These are phyloP conservation scores for Limtongia smithiae DNA, from an alignment of 805 yeast genomes.

Conservation along the genomic window DNA sequence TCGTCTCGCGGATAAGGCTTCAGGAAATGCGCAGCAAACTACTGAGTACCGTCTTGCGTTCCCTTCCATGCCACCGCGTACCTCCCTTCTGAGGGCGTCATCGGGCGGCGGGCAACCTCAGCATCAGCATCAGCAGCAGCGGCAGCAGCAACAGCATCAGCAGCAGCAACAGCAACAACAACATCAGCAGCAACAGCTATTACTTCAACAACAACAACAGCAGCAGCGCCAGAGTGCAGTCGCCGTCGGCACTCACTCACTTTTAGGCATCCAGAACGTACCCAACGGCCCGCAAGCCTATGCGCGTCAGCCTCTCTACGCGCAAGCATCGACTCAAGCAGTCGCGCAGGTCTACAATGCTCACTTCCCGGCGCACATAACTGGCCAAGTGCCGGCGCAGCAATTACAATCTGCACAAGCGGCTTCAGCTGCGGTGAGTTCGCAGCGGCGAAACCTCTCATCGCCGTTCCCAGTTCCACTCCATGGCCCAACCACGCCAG, in stretches of 20 bases:
- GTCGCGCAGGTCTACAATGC: neutral
- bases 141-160: neutral
- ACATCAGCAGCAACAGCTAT: constrained; percentile 2
- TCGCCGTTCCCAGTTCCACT: constrained; percentile 22
- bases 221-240: neutral
- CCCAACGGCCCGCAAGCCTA: constrained; percentile 10
- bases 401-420: constrained; percentile 9
- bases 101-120: constrained; percentile 18
- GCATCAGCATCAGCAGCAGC: constrained; percentile 12
- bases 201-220: neutral
- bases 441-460: constrained; percentile 22
- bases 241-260: neutral
- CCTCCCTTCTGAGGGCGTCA: constrained; percentile 13
- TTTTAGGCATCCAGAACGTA: neutral
- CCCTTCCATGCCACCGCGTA: neutral
- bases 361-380: constrained; percentile 6
- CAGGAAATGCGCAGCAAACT: too few relatives aligned
- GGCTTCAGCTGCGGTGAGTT: constrained; percentile 1
- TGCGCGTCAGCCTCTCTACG: constrained; percentile 4
- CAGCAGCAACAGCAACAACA: neutral
- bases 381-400: constrained; percentile 7
- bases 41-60: too few relatives aligned
- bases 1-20: too few relatives aligned
- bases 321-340: neutral
- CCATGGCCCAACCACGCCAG: constrained; percentile 20